These are phyloP conservation scores for Crassisporium funariophilum DNA, from an alignment of 768 basidiomycete genomes.

Conservation along the genomic window DNA sequence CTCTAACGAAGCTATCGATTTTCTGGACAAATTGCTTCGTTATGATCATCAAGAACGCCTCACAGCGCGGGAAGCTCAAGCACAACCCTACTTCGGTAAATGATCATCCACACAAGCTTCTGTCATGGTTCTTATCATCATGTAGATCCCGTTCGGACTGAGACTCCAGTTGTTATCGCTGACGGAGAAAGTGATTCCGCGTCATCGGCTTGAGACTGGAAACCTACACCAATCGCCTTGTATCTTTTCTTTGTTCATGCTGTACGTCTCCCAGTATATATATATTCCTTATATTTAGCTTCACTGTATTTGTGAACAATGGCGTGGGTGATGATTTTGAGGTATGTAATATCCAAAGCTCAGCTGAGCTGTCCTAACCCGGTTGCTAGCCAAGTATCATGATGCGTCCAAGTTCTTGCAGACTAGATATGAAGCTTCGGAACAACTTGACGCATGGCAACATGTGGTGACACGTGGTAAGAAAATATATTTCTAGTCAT, in stretches of 20 bases:
- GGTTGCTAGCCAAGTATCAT: conserved; percentile 15
- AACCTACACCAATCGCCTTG: conserved; percentile 15
- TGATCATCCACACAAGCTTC: conserved; percentile 10
- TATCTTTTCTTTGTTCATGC: conserved; percentile 26
- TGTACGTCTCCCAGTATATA: conserved; percentile 40
- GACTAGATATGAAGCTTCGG: conserved; percentile 18
- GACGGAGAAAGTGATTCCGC: conserved; percentile 70
- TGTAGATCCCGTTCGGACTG: conserved; percentile 68
- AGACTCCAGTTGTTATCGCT: conserved; percentile 41
- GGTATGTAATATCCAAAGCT: conserved; percentile 18
- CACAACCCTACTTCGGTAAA: conserved; percentile 90
- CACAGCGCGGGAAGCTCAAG: conserved; percentile 91
- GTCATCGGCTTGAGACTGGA: conserved; percentile 42
- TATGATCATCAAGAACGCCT: conserved; percentile 98
- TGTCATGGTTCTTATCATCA: conserved; percentile 14
- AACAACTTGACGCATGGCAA: conserved; percentile 16
- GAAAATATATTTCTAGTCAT: conserved; percentile 7
- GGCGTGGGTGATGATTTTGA: conserved; percentile 12
- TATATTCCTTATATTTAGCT: conserved; percentile 34
- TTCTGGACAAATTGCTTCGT: conserved; percentile 91
- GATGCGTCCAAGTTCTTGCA: conserved; percentile 4
- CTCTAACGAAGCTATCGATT: conserved; percentile 95
- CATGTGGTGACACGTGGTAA: conserved; percentile 23
- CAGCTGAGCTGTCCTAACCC: conserved; percentile 14
- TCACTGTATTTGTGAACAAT: conserved; percentile 12